These are phyloP conservation scores for Alisma plantagoaquatica DNA, from an alignment of 106 monocot species.

Conservation along the genomic window DNA sequence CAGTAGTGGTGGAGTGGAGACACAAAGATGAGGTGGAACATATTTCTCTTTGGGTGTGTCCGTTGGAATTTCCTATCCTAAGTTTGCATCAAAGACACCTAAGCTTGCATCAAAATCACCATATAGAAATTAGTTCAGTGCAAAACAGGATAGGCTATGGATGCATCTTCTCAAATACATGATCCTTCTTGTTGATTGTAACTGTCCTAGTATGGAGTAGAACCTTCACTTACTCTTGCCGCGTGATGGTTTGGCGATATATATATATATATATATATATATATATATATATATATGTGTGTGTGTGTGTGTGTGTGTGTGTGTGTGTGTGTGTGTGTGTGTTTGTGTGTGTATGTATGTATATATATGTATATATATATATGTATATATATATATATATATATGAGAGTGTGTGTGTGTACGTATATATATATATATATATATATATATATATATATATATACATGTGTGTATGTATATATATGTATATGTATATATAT, in stretches of 20 bases:
- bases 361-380: not conserved
- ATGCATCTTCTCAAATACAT: too few relatives aligned
- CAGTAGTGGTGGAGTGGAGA: too few relatives aligned
- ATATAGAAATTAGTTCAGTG: too few relatives aligned
- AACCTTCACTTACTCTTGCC: too few relatives aligned
- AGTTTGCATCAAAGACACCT: too few relatives aligned
- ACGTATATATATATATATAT: not conserved
- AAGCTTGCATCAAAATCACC: too few relatives aligned
- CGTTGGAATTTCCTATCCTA: too few relatives aligned
- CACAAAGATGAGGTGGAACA: too few relatives aligned
- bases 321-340: not conserved
- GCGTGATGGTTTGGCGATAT: not conserved
- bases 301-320: not conserved
- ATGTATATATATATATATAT: not conserved
- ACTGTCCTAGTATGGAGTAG: too few relatives aligned
- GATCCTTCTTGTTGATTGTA: too few relatives aligned
- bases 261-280: not conserved
- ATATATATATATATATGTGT: not conserved
- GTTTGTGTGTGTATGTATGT: not conserved
- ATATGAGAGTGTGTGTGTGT: not conserved
- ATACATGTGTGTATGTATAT: not conserved
- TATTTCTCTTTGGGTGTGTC: too few relatives aligned
- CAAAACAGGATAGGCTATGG: too few relatives aligned
- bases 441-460: not conserved
- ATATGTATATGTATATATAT: not conserved